Conservation (phyloP, 805 yeast species). For the Kazachstania taianensis region DNA sequence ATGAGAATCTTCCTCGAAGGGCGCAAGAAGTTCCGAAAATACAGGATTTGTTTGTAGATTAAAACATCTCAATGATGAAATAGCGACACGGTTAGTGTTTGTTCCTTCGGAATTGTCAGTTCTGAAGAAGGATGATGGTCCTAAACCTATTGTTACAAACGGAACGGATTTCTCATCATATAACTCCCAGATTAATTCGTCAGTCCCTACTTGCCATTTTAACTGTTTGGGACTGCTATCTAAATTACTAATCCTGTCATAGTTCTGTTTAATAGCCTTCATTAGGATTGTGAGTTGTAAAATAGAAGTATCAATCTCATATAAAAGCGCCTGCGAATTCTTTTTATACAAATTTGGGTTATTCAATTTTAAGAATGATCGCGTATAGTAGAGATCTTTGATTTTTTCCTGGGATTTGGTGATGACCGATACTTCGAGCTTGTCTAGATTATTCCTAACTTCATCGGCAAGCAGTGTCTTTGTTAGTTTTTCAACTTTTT, state of each 20-base stretch:
- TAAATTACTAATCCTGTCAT: constrained; percentile 22
- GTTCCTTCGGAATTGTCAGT: constrained; percentile 45
- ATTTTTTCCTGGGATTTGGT: constrained; percentile 39
- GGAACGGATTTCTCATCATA: constrained; percentile 39
- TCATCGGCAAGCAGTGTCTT: constrained; percentile 48
- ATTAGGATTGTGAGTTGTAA: constrained; percentile 35
- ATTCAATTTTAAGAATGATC: constrained; percentile 33
- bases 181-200: constrained; percentile 50
- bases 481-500: constrained; percentile 37
- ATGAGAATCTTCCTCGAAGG: constrained; percentile 23
- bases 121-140: constrained; percentile 38
- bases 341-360: constrained; percentile 28
- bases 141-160: constrained; percentile 44
- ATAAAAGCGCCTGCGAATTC: constrained; percentile 30
- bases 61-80: constrained; percentile 41
- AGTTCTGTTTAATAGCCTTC: constrained; percentile 33
- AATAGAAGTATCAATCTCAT: constrained; percentile 27
- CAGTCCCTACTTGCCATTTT: constrained; percentile 43
- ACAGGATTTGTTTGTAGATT: constrained; percentile 39
- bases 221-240: constrained; percentile 21
- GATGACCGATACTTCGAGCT: constrained; percentile 34
- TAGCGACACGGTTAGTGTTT: constrained; percentile 36
- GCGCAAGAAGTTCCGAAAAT: constrained; percentile 45
- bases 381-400: constrained; percentile 33
- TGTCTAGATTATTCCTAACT: constrained; percentile 30